Evolutionary conservation across 1,284 basidiomycete species (phyloP), one percentile per base, ranked within the genome.

Genomic region (Tilletia walkeri): DNA sequence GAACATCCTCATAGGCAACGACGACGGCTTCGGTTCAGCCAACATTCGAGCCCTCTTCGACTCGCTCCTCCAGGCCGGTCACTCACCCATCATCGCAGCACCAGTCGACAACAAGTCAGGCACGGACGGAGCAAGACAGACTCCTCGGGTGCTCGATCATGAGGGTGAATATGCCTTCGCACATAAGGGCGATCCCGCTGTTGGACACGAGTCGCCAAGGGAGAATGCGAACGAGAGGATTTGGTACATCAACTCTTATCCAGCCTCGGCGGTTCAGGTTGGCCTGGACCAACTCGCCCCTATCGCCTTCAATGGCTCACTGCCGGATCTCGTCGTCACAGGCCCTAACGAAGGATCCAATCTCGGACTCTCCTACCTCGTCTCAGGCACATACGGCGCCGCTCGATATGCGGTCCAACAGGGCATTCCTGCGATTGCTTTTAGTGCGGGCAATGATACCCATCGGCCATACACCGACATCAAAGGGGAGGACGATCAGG

Each of bases 161-260:
- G 66, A 70, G 30, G 63, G 66, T 30, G 69, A 53, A 34, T 70
- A 67, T 45, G 61, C 50, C 18, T 65, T 70, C 4, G 61, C 56
- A 18, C 24, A 30, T 24, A 65, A 41, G 36, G 69, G 69, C 24
- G 56, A 34, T 20, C 69, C 69, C n/a, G 69, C 69, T 24, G 69
- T 67, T 18, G 69, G 69, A 12, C 65, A 65, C 50, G 69, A 70
- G 9, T 14, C 47, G 34, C 41, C 47, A 50, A 18, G 18, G 41
- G 41, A 45, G 41, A 45, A 45, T 6, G 12, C 50, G 18, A 65
- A 70, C 39, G 68, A 69, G 16, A 65, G 63, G 45, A 38, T 66
- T 34, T 69, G 68, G 68, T 69, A 69, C 65, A n/a, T 69, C 66
- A 69, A 69, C 16, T 68, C 66, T 18, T 67, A 61, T 9, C 68